These are phyloP conservation scores for Terana coerulea DNA, from an alignment of 768 basidiomycete species.

Conservation along the genomic window DNA sequence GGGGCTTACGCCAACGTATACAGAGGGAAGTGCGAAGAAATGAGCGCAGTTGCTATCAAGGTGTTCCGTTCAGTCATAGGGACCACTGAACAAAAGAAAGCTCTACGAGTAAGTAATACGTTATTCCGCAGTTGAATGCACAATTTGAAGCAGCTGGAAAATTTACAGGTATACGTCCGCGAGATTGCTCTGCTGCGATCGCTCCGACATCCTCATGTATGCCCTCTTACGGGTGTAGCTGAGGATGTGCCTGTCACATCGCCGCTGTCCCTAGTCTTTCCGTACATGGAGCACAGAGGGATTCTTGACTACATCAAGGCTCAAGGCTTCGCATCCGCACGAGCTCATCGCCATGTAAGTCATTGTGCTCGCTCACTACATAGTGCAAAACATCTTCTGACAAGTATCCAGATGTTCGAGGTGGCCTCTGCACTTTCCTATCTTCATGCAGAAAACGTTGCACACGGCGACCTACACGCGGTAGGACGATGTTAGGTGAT, in stretches of 20 bases:
- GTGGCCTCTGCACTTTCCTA: background rate
- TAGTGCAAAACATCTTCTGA: background rate
- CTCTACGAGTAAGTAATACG: too few species aligned
- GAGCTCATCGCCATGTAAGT: too few species aligned
- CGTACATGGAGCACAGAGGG: background rate
- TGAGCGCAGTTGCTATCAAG: too few species aligned
- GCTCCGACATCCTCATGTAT: background rate
- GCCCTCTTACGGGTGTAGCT: background rate
- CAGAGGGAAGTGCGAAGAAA: too few species aligned
- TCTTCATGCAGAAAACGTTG: background rate
- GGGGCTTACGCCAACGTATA: too few species aligned
- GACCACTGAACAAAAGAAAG: too few species aligned
- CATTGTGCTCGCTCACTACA: background rate
- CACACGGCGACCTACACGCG: slow-evolving; percentile 3
- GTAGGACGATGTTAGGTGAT: background rate
- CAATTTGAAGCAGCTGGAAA: too few species aligned
- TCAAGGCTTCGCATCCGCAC: too few species aligned
- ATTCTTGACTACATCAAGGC: background rate
- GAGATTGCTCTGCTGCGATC: background rate
- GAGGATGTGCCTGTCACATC: background rate
- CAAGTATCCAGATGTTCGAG: background rate
- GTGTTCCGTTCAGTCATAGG: too few species aligned
- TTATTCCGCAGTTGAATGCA: too few species aligned
- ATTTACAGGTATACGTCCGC: background rate
- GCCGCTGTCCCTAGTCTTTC: background rate